phyloP scores from a whole-genome alignment of 208 protist genomes.

The Herpetomonas samuelpessoai region DNA sequence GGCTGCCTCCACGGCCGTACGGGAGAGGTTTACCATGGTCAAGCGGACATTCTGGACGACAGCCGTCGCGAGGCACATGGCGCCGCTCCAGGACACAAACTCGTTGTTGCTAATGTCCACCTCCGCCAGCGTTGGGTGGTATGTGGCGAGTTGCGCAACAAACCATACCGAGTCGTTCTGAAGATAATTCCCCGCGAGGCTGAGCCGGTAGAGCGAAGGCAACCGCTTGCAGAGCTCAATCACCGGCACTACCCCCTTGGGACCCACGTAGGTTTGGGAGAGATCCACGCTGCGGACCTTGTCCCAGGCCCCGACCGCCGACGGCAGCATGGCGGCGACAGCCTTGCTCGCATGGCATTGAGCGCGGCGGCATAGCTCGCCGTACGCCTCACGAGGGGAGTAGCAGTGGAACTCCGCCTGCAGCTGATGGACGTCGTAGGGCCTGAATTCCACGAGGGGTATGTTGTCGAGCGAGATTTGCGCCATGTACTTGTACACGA shows the following conservation, averaged over 20 bases:
- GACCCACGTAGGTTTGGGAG: constrained; percentile 62
- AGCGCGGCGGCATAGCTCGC: constrained; percentile 28
- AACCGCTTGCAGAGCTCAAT: constrained; percentile 65
- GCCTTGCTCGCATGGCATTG: constrained; percentile 35
- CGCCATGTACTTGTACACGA: background rate
- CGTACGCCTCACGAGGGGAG: constrained; percentile 53
- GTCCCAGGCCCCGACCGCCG: constrained; percentile 35
- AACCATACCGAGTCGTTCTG: constrained; percentile 62
- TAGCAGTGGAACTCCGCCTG: constrained; percentile 39
- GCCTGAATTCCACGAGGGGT: constrained; percentile 12
- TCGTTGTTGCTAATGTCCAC: constrained; percentile 66
- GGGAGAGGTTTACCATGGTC: constrained; percentile 45
- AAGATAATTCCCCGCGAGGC: constrained; percentile 69
- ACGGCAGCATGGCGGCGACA: constrained; percentile 47
- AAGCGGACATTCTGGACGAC: constrained; percentile 48
- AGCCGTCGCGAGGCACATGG: constrained; percentile 62
- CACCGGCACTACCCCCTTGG: constrained; percentile 41
- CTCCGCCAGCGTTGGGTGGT: constrained; percentile 48
- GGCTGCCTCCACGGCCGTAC: constrained; percentile 27
- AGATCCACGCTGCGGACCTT: constrained; percentile 45
- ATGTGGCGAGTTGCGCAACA: constrained; percentile 50
- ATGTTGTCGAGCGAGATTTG: constrained; percentile 4
- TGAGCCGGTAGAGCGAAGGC: constrained; percentile 31
- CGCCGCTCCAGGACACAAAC: constrained; percentile 76
- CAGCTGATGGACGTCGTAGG: constrained; percentile 39